Conservation (phyloP, 1,284 basidiomycete species). For the Ustilago sp. region DNA sequence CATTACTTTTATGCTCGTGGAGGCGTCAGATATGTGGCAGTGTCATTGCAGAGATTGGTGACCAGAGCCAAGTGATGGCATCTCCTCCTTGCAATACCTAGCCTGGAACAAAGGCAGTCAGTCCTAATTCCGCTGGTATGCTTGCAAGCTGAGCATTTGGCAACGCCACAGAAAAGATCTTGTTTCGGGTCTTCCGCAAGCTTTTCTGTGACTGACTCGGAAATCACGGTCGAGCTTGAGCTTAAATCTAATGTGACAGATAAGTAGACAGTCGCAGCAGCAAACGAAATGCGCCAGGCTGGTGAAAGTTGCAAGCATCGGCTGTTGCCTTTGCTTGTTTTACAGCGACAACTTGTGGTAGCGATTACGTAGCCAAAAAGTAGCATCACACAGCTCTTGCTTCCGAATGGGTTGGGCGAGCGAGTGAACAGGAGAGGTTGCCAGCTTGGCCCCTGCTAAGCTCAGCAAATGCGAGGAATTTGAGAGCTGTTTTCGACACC, state of each 20-base stretch:
- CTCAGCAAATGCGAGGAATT: not conserved
- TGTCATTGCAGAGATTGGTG: not conserved
- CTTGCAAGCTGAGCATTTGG: not conserved
- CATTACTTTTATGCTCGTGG: too few relatives aligned
- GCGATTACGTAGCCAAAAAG: not conserved
- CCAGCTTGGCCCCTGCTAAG: not conserved
- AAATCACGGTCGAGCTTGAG: not conserved
- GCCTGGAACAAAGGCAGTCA: not conserved
- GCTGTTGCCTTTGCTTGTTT: not conserved
- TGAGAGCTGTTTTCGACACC: not conserved
- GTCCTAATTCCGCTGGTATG: not conserved
- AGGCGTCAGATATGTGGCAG: not conserved
- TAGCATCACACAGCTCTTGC: not conserved
- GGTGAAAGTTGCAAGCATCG: not conserved
- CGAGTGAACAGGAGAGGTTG: not conserved
- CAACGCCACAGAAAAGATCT: not conserved
- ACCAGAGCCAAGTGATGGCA: not conserved
- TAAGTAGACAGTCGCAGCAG: not conserved
- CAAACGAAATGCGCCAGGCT: not conserved
- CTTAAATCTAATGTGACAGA: constrained; percentile 5
- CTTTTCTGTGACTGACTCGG: too few relatives aligned
- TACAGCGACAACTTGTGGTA: not conserved
- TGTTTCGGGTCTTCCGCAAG: not conserved
- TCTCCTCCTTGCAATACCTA: not conserved
- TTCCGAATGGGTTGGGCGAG: too few relatives aligned